A percentile compares a stretch with the other conserved stretches of the same genome.
phyloP scores from a whole-genome alignment of 1,284 basidiomycete genomes.

The Irpex sp. region DNA sequence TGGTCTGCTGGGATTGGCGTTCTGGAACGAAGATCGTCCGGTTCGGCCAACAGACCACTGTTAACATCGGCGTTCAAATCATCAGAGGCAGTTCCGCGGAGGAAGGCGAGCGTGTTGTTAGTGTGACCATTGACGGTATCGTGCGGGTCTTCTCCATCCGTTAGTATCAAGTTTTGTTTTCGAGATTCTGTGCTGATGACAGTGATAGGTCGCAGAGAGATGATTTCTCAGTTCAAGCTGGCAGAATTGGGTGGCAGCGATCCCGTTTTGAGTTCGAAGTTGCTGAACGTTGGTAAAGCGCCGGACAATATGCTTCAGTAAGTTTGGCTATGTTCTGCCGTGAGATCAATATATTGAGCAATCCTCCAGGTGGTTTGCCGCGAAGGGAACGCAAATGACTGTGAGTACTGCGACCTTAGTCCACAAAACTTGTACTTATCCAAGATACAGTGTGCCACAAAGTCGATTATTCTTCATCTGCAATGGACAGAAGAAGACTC shows the following conservation, averaged over 20 bases:
- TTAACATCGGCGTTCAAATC: constrained; percentile 87
- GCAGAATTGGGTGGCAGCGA: constrained; percentile 74
- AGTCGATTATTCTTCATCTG: constrained; percentile 82
- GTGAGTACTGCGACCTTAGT: constrained; percentile 38
- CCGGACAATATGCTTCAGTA: constrained; percentile 83
- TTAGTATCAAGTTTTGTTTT: constrained; percentile 33
- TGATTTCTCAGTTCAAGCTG: constrained; percentile 89
- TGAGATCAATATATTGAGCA: not conserved
- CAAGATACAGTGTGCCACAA: constrained; percentile 74
- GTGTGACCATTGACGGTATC: constrained; percentile 90
- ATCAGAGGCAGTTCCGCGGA: constrained; percentile 47
- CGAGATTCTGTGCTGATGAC: constrained; percentile 6
- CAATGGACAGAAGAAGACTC: constrained; percentile 74
- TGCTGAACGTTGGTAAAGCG: constrained; percentile 73
- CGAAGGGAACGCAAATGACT: constrained; percentile 87
- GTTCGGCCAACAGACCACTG: constrained; percentile 91
- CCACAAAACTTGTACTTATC: not conserved
- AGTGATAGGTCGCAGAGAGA: constrained; percentile 65
- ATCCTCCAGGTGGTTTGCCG: constrained; percentile 75
- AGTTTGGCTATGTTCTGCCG: constrained; percentile 21
- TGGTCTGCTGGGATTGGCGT: constrained; percentile 92
- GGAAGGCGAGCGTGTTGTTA: constrained; percentile 77
- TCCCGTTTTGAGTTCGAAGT: constrained; percentile 56
- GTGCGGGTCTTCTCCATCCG: constrained; percentile 88
- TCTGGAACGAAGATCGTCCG: constrained; percentile 83